Base-by-base conservation (phyloP, 202 grass and related monocot genomes). In the Zizania palustris region DNA sequence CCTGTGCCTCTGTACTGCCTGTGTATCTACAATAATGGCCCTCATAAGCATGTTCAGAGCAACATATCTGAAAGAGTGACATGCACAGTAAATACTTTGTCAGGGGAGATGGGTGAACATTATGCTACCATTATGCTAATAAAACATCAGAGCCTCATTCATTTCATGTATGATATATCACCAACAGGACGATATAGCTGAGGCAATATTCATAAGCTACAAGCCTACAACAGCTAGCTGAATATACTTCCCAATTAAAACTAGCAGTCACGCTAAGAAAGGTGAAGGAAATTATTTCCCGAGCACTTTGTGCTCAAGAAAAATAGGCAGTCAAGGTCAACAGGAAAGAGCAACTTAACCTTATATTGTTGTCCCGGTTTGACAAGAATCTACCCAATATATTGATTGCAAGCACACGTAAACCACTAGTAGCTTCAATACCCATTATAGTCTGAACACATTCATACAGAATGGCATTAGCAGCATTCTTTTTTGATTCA, bases 361-460 rank as follows among this genome's bases (percentile, higher is more conserved):
- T 97, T 81, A 97, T 97, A 78, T 97, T 97, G 65, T 97, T 97
- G 73, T 97, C 95, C 66, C 95, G 91, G 49, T 97, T 97, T 21
- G 91, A 97, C 76, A 97, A 88, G 80, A 97, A 97, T 90, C 87
- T 93, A 50, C 95, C 94, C 79, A 97, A 87, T 84, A 97, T 97
- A 85, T 97, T 97, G 63, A 97, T 97, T 42, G 91, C 94, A 67
- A 97, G 86, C n/a, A 97, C 88, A 82, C 94, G 86, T 70, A 97
- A 63, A 83, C 94, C 94, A 67, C 88, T 93, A 38, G 86, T 93
- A 58, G 89, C 94, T 92, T 97, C 94, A 38, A 97, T 92, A 13
- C 91, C 89, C 95, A 97, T 97, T 82, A 97, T 97, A 46, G 95
- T 92, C 83, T 97, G 88, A 78, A 92, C 95, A 81, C 95, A 97